A percentile compares a stretch with the other conserved stretches of the same genome.
Conservation (phyloP, 345 rosid species). For the Moringa oleifera region DNA sequence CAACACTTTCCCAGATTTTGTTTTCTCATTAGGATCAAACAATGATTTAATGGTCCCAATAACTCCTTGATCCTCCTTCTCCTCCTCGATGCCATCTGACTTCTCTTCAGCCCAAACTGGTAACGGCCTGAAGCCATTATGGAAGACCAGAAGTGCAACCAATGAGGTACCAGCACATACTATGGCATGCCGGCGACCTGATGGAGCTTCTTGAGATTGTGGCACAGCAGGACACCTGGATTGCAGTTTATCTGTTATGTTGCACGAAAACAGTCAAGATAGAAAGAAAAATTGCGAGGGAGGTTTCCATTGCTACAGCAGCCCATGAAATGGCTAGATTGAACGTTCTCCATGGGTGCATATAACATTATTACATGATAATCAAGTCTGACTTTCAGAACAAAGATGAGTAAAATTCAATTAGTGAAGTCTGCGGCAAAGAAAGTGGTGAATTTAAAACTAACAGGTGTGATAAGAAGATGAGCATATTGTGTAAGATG, state of each 20-base stretch:
- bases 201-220: constrained; percentile 16
- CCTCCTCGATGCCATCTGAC: background rate
- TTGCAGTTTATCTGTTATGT: constrained; percentile 29
- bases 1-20: constrained; percentile 67
- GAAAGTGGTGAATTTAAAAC: no score
- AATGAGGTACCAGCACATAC: constrained; percentile 23
- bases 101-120: constrained; percentile 33
- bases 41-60: constrained; percentile 57
- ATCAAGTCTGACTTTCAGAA: no score
- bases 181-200: constrained; percentile 34
- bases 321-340: no score
- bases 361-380: no score
- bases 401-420: no score
- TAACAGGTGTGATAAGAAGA: no score
- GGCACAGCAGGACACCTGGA: constrained; percentile 14
- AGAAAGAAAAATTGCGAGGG: background rate
- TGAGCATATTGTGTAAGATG: no score
- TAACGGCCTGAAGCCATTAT: constrained; percentile 20
- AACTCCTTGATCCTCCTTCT: constrained; percentile 49
- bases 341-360: no score
- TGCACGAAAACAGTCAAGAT: background rate
- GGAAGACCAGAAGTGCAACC: constrained; percentile 25
- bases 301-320: background rate
- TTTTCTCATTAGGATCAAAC: constrained; percentile 73
- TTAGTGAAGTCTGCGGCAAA: no score